Evolutionary conservation across 2,329 filamentous ascomycete genomes (phyloP).

Genomic region (Samsoniella hepiali): DNA sequence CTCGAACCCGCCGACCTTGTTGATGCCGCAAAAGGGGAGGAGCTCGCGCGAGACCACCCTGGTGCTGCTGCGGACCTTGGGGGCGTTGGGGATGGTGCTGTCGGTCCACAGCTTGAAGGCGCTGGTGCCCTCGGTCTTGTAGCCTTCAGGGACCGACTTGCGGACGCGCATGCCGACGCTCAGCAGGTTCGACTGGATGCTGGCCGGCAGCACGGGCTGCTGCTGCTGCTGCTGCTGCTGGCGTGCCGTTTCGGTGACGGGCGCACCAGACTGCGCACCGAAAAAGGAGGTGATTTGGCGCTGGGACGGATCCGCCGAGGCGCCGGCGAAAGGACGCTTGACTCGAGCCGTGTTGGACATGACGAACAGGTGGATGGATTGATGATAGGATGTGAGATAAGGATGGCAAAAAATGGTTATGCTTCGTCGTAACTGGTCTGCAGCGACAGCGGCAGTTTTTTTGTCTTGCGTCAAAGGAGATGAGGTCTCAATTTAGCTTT

Average conservation of each 20-base stretch:
- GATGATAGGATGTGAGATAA: background rate
- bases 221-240: background rate
- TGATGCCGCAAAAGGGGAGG: slow-evolving; percentile 75
- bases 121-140: slow-evolving; percentile 65
- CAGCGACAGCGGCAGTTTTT: slow-evolving; percentile 3
- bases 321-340: slow-evolving; percentile 61
- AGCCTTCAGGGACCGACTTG: slow-evolving; percentile 90
- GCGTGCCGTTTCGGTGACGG: slow-evolving; percentile 28
- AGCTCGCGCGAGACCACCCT: slow-evolving; percentile 55
- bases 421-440: slow-evolving; percentile 10
- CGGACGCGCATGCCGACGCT: slow-evolving; percentile 92
- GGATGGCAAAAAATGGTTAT: slow-evolving; percentile 1
- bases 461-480: background rate
- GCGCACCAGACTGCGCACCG: slow-evolving; percentile 33
- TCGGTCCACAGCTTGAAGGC: slow-evolving; percentile 52
- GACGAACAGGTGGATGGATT: slow-evolving; percentile 22
- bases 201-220: slow-evolving; percentile 55
- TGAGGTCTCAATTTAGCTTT: background rate
- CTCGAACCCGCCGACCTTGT: slow-evolving; percentile 68
- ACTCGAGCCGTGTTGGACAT: slow-evolving; percentile 52
- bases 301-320: slow-evolving; percentile 55
- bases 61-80: slow-evolving; percentile 22
- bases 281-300: slow-evolving; percentile 66
- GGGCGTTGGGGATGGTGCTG: slow-evolving; percentile 24
- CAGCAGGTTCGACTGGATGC: slow-evolving; percentile 77